Base-by-base conservation (phyloP, 768 basidiomycete species). In the Lactarius akahatsu region DNA sequence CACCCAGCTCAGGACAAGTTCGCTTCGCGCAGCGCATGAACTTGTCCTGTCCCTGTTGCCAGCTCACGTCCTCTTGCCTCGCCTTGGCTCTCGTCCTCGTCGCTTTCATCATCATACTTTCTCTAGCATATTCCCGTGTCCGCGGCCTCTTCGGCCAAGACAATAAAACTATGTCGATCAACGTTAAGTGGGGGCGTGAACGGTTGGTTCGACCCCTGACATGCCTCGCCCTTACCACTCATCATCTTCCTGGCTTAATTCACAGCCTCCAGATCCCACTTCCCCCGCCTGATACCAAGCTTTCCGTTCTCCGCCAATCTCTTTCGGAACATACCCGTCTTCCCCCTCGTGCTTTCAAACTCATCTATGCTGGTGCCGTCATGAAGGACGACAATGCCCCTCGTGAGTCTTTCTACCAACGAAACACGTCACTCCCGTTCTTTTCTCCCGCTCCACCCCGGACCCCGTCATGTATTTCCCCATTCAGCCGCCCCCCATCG, bases 341-440 rank as follows among this genome's bases (percentile, higher is more conserved):
- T 15, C 85, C 89, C 0, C 75, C 77, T 34, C 72, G 82, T 69
- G 83, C 84, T 34, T 92, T 97, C 83, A 93, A 94, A 75, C 83
- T 98, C 73, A 86, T 98, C 69, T 88, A 91, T 78, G 86, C 90
- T 56, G 96, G 96, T 45, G 94, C 92, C 1, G 85, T 97, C 76
- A 90, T 98, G 84, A 90, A 88, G 71, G 93, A 96, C 74, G 88
- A 94, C 74, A 74, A 78, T 65, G 83, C 85, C 9, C 83, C 88
- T 56, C 78, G 88, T 90, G 69, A 70, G 78, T 83, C 74, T 41
- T 43, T 50, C 54, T 57, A 23, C 62, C 59, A 55, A 58, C 62
- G 40, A 15, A 26, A 45, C 60, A 56, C 52, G 60, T 66, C 62
- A 59, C 32, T 30, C 30, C 5, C 32, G 4, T 55, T 41, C 57